Conservation (phyloP, 352 stramenopile species). For the Labyrinthula sp. region DNA sequence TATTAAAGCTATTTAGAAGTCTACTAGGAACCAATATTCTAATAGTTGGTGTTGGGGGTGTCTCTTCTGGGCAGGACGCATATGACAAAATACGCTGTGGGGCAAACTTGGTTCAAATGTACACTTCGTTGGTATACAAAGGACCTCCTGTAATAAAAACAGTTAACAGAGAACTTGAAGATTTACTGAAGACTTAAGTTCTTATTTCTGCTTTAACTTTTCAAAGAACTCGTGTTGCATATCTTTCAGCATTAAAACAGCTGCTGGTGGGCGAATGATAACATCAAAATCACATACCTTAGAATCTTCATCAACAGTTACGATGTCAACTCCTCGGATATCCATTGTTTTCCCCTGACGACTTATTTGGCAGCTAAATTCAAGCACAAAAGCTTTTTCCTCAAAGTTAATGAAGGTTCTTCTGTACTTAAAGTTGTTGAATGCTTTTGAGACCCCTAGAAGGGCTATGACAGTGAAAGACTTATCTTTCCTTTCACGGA, state of each 20-base stretch:
- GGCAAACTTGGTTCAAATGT: conserved; percentile 77
- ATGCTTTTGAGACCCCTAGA: conserved; percentile 22
- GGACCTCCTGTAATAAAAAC: conserved; percentile 55
- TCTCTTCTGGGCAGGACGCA: conserved; percentile 67
- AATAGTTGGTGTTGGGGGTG: conserved; percentile 81
- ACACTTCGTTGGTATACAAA: conserved; percentile 70
- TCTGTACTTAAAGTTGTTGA: conserved; percentile 30
- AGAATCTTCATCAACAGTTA: conserved; percentile 5
- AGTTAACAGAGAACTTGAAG: conserved; percentile 62
- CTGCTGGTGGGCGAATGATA: conserved; percentile 16
- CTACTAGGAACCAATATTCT: conserved; percentile 71
- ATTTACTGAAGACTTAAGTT: conserved; percentile 52
- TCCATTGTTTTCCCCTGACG: conserved; percentile 10
- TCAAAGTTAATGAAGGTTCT: conserved; percentile 10
- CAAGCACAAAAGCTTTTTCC: conserved; percentile 20
- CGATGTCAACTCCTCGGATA: conserved; percentile 20
- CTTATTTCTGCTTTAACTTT: conserved; percentile 41
- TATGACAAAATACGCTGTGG: conserved; percentile 93
- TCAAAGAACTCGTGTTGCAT: conserved; percentile 21
- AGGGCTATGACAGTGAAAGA: conserved; percentile 23
- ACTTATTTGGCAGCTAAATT: conserved; percentile 18
- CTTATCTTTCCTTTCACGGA: conserved; percentile 21
- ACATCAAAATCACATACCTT: conserved; percentile 22
- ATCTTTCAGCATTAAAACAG: conserved; percentile 24
- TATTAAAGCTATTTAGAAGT: conserved; percentile 66